Conservation (phyloP, 352 stramenopile species). For the Globisporangium carolinianum region DNA sequence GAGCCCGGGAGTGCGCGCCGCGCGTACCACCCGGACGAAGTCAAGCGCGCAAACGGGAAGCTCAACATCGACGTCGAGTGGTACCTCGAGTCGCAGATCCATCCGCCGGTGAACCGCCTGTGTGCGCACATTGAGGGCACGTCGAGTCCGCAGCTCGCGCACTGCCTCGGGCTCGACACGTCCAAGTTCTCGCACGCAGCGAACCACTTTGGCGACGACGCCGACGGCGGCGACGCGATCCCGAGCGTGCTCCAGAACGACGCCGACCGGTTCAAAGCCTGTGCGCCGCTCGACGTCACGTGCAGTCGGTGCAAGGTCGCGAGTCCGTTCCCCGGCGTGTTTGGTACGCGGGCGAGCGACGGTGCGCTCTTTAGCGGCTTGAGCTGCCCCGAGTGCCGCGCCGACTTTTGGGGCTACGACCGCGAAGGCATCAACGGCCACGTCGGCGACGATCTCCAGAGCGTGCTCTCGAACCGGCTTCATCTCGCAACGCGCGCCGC, state of each 20-base stretch:
- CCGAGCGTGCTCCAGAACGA: slow-evolving; percentile 86
- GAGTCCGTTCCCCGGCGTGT: slow-evolving; percentile 74
- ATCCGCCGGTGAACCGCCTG: slow-evolving; percentile 96
- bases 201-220: slow-evolving; percentile 80
- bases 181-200: slow-evolving; percentile 88
- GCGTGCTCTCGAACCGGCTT: slow-evolving; percentile 78
- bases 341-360: slow-evolving; percentile 28
- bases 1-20: slow-evolving; percentile 62
- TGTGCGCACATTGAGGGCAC: slow-evolving; percentile 99
- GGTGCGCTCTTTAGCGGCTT: slow-evolving; percentile 39
- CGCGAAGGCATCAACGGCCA: slow-evolving; percentile 68
- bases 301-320: slow-evolving; percentile 59
- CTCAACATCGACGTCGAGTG: slow-evolving; percentile 94
- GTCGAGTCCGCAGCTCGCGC: slow-evolving; percentile 90
- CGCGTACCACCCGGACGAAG: slow-evolving; percentile 86
- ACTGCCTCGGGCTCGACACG: slow-evolving; percentile 95
- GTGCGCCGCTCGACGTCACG: slow-evolving; percentile 63
- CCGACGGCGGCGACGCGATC: slow-evolving; percentile 78
- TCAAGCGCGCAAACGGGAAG: slow-evolving; percentile 61
- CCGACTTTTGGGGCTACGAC: slow-evolving; percentile 81
- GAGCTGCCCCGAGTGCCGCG: slow-evolving; percentile 59
- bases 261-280: slow-evolving; percentile 86
- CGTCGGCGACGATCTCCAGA: slow-evolving; percentile 64
- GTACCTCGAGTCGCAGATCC: slow-evolving; percentile 96
- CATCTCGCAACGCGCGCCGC: slow-evolving; percentile 71